Percentiles rank a stretch among this genome's conserved stretches.
Evolutionary conservation across 257 asterid species (phyloP).

Genomic region (Handroanthus guayacan): DNA sequence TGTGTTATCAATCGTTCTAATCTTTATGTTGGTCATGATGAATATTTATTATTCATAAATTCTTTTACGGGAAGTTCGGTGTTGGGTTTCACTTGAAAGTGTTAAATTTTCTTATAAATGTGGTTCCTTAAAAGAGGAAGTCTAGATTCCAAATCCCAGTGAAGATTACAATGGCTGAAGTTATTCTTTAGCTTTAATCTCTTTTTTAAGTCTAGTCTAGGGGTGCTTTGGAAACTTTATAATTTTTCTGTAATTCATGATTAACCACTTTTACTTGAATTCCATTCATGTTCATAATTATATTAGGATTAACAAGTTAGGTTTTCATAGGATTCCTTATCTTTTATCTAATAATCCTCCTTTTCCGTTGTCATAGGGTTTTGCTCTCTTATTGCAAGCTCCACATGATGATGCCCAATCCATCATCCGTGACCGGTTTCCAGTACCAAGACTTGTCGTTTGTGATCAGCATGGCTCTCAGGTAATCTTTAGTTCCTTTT

Average conservation of each 20-base stretch:
- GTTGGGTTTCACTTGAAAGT: not conserved
- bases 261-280: not conserved
- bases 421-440: constrained; percentile 88
- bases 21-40: constrained; percentile 18
- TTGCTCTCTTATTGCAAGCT: constrained; percentile 85
- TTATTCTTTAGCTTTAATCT: constrained; percentile 5
- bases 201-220: not conserved
- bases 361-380: constrained; percentile 56
- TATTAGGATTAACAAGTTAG: not conserved
- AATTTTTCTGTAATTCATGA: constrained; percentile 19
- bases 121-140: not conserved
- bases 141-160: not conserved
- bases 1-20: constrained; percentile 40
- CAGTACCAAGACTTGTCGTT: constrained; percentile 92
- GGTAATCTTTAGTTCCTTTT: constrained; percentile 50
- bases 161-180: not conserved
- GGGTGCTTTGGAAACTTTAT: not conserved
- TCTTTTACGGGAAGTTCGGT: not conserved
- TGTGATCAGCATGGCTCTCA: constrained; percentile 99
- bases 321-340: not conserved
- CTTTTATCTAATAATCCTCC: constrained; percentile 11
- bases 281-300: not conserved
- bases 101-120: not conserved
- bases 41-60: not conserved
- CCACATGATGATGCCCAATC: constrained; percentile 88